Base-by-base conservation (phyloP, 2,329 filamentous ascomycete species). In the Fusarium torreyae region DNA sequence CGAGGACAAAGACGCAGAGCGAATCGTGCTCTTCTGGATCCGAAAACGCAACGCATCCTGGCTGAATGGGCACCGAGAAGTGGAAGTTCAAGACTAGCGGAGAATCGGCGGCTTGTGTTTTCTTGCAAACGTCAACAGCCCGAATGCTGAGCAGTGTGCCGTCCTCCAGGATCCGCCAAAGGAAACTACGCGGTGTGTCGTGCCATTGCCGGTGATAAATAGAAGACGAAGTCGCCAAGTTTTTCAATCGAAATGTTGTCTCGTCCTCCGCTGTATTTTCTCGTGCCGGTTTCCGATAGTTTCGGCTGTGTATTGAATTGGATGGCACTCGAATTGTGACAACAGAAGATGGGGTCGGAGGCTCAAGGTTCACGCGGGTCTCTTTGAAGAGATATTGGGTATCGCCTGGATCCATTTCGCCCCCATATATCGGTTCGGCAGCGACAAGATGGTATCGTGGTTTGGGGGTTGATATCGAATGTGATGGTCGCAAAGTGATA, bases 111-210 rank as follows among this genome's bases (percentile, higher is more conserved):
- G 89, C 87, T 71, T 85, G 86, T 65, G 85, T 86, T 70, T 85
- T 88, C 82, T 87, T 94, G 77, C 89, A 91, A 70, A 98, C 82
- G 80, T 99, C 96, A 63, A 93, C 89, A 40, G 89, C 90, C 76
- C 93, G 92, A 51, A 99, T 86, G 81, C 96, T 95, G 72, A 99
- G 85, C 66, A 94, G 85, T 71, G 88, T 92, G 75, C 90, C 89
- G 74, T 93, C 89, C 75, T 97, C 92, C 64, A 98, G 82, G 39
- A 98, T 87, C 72, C 95, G 89, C 96, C 96, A 99, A 48, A 97
- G 86, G 77, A 98, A 97, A 79, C 89, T 93, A 76, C 92, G 90
- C 39, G 96, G 96, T 68, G 91, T 90, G 68, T 87, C 85, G 75
- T 92, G 89, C 78, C 91, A 88, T 78, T 88, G 88, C 57, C 96